Evolutionary conservation across 2,329 filamentous ascomycete species (phyloP), one percentile per base, ranked within the genome.

Genomic region (Magnaporthiopsis rhizophila): DNA sequence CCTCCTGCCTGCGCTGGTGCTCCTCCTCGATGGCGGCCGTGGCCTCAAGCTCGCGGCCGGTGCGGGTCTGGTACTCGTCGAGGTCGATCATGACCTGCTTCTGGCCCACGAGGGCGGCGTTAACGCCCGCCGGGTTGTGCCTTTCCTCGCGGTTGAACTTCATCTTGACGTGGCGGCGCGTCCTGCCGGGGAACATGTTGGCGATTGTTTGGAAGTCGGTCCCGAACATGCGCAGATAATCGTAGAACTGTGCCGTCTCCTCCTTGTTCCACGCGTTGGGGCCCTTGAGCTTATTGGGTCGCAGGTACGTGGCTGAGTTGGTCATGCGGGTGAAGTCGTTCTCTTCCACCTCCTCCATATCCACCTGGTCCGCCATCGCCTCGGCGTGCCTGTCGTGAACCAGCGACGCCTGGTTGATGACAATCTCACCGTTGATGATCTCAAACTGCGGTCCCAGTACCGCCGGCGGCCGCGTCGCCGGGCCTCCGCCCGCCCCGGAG

Each of bases 81-180:
- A 88, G 75, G 70, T 87, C 81, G 68, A 89, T 86, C 70, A 75
- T 76, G 58, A 81, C 78, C 36, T 80, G 80, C 75, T 86, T 84
- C 69, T 83, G 79, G 64, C 85, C 85, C 50, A 83, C 83, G 64
- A 95, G 78, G 6, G 86, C 86, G 50, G 81, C 80, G 66, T 86
- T 86, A 69, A 96, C 81, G 67, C 84, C 82, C 3, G 78, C 76
- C 0, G 89, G 86, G 67, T 88, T 82, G 63, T 85, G 79, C 45
- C 85, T 81, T 76, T 95, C 91, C 75, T 95, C 91, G 66, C 88
- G 87, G 70, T 88, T 90, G 77, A 91, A 95, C 73, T 95, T 95
- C 68, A 89, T 83, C 77, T 94, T 94, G 76, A 95, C 83, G 73
- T 90, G 86, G 38, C 88, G 84, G 24, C 91, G 83, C 66, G 84